Percentiles rank a stretch among this genome's conserved stretches.
phyloP scores from a whole-genome alignment of 441 rosid genomes.

The Isatis lusitanica region DNA sequence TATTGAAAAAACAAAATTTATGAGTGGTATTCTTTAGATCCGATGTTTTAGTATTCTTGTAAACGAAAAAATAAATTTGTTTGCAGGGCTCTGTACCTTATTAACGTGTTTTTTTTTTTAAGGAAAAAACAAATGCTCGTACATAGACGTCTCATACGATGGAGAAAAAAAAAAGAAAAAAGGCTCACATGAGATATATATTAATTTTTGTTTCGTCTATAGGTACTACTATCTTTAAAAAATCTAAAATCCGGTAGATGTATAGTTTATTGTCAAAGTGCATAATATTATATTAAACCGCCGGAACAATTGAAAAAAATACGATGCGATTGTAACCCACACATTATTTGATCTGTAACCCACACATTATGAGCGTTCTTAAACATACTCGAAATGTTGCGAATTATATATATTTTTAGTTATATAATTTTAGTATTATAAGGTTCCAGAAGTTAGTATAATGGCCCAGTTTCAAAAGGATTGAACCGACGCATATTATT shows the following conservation, averaged over 20 bases:
- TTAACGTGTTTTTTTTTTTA: not conserved
- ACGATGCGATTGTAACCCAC: not conserved
- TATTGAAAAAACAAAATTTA: not conserved
- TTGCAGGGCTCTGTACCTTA: not conserved
- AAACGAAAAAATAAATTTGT: not conserved
- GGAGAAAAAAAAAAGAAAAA: not conserved
- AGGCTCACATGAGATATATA: not conserved
- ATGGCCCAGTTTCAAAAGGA: constrained; percentile 12
- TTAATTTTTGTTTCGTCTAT: not conserved
- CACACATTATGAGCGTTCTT: constrained; percentile 5
- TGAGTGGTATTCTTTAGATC: not conserved
- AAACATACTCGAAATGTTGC: constrained; percentile 2
- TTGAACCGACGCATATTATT: constrained; percentile 17
- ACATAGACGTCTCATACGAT: not conserved
- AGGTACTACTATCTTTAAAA: not conserved
- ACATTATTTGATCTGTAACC: not conserved
- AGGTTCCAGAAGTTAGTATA: not conserved
- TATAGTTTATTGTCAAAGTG: constrained; percentile 1
- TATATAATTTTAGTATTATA: not conserved
- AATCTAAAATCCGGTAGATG: constrained; percentile 14
- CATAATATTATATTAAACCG: constrained; percentile 18
- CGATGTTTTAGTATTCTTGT: not conserved
- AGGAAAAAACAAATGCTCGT: not conserved
- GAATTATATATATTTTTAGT: not conserved
- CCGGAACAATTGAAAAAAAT: not conserved